A percentile compares a stretch with the other conserved stretches of the same genome.
These are phyloP conservation scores for Acorus calamus DNA, from an alignment of 106 monocot species.

Conservation along the genomic window DNA sequence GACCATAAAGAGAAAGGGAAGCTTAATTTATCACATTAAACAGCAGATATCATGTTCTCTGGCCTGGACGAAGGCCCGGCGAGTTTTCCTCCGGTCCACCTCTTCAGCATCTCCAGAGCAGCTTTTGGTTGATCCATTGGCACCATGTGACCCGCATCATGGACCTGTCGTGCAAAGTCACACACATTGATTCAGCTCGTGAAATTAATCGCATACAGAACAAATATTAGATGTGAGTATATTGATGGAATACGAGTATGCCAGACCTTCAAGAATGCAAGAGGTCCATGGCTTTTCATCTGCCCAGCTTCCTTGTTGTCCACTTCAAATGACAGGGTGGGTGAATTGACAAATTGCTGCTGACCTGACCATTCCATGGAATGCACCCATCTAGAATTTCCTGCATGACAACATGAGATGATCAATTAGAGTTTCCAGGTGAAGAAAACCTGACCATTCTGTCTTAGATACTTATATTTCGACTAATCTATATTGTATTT, in stretches of 20 bases:
- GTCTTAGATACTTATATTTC: too few relatives aligned
- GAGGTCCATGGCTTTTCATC: constrained; percentile 67
- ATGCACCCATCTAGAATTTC: constrained; percentile 93
- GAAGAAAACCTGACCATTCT: too few relatives aligned
- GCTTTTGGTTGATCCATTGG: constrained; percentile 96
- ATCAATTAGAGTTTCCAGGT: too few relatives aligned
- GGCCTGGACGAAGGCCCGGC: constrained; percentile 9
- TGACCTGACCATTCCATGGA: constrained; percentile 94
- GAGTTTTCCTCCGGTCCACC: constrained; percentile 68
- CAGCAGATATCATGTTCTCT: not conserved
- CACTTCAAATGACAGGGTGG: constrained; percentile 46
- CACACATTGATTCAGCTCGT: too few relatives aligned
- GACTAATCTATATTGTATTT: too few relatives aligned
- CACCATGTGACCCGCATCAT: constrained; percentile 88
- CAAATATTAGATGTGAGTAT: too few relatives aligned
- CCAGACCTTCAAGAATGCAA: constrained; percentile 75
- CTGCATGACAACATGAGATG: constrained; percentile 19
- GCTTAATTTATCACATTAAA: too few relatives aligned
- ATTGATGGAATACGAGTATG: too few relatives aligned
- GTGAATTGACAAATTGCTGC: constrained; percentile 34
- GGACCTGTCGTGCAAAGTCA: constrained; percentile 35
- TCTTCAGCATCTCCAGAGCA: constrained; percentile 68
- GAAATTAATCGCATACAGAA: too few relatives aligned
- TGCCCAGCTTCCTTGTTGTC: constrained; percentile 62
- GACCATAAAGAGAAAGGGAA: too few relatives aligned